Evolutionary conservation across 2,329 filamentous ascomycete species (phyloP), one percentile per base, ranked within the genome.

Genomic region (Amauroascus niger): DNA sequence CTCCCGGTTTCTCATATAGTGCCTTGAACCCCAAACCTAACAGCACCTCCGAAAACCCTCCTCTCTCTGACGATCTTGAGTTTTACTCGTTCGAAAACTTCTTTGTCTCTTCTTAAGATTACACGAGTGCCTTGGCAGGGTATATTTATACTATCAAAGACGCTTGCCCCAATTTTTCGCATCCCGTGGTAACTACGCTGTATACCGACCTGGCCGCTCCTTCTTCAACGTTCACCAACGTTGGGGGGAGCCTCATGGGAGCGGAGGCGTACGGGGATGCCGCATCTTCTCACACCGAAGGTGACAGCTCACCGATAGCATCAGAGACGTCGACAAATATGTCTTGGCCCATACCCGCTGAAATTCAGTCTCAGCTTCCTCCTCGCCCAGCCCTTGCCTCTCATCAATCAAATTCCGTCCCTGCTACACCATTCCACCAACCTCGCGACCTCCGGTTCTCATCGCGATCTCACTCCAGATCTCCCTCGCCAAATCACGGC

Each of bases 381-480:
- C 60, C 72, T 66, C 71, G 77, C 60, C 72, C 76, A 55, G 71
- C 77, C 58, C 70, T 80, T 59, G 71, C 71, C 55, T 79, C 76
- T 45, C 81, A 82, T 50, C 81, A 94, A 66, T 94, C 91, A 22
- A 95, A 79, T 67, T 97, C 91, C 7, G 87, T 96, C 47, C 91
- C 91, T 1, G 94, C 91, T 1, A 97, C 91, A 2, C 93, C 91
- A 7, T 87, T 91, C 65, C 90, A 96, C 68, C 86, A 87, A 70
- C 82, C 89, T 60, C 83, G 88, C 55, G 84, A 90, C 63, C 86
- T 93, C 26, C 50, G 50, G 20, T 53, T 53, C 64, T 86, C 86
- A 1, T 87, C 86, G 63, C 82, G 83, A 66, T 53, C 51, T 26
- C 30, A 46, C 37, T 93, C 89, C 46, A 80, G 81, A 64, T 83